Evolutionary conservation across 495 filamentous ascomycete species (phyloP), one percentile per base, ranked within the genome.

Genomic region (Cairneyella variabilis): DNA sequence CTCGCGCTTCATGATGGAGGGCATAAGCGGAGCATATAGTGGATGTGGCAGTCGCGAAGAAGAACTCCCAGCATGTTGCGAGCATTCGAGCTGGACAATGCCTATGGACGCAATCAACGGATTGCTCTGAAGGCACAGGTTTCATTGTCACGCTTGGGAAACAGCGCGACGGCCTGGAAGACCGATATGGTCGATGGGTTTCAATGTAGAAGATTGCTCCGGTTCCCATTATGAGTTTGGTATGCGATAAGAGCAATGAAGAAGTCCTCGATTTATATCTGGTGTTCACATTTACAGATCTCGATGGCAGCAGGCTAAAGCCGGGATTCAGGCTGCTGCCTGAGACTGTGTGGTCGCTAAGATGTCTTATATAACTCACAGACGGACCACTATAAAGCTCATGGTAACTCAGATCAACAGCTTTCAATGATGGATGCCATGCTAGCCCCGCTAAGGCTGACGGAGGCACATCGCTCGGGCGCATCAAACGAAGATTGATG

Each of bases 41-140:
- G 6, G 58, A 48, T 10, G 48, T 38, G 14, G 37, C 27, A 8
- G 16, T 22, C 12, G 58, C 52, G 30, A 49, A 53, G 1, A 60
- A 22, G 10, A 60, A 8, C 37, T 60, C 53, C 52, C 58, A 60
- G 37, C 48, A 56, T n/a, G 53, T 56, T 39, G 53, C 48, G 8
- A 60, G 52, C n/a, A 37, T 50, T 11, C 38, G 14, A 11, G 25
- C 28, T 7, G 53, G 27, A 41, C 58, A 56, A 7, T 49, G 10
- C 21, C 38, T 56, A 16, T n/a, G 23, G 14, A 39, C 7, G 38
- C 16, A 43, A 43, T 46, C 37, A 32, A 45, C 39, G 36, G 18
- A 26, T 26, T 46, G 51, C 6, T 16, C 20, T 37, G 27, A 23
- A 25, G 42, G 11, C 22, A 34, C 9, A 18, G 11, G 25, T 44